Base-by-base conservation (phyloP, 192 early-diverging fungal genomes). In the Cladochytrium replicatum region DNA sequence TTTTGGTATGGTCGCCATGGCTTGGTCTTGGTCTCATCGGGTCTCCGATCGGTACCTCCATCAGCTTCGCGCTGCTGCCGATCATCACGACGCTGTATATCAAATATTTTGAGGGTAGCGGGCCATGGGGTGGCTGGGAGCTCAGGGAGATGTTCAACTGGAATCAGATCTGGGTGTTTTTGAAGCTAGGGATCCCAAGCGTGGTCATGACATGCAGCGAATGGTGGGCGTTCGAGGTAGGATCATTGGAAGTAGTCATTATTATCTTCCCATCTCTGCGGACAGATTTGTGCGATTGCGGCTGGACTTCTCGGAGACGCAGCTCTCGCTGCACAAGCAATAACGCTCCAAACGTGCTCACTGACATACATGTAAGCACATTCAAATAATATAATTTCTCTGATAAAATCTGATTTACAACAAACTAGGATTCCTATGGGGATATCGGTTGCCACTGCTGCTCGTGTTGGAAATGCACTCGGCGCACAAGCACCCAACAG, bases 81-180 rank as follows among this genome's bases (percentile, higher is more conserved):
- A 11, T 74, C 6, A 48, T 85, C 0, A 58, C 84, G 4, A 17
- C 83, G 4, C 19, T 79, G 17, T 98, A 96, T 41, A 56, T 71
- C 32, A 50, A 51, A 11, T 64, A 51, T 45, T 43, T 86, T 11
- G 74, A 83, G 23, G 87, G 29, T 54, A 63, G 56, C 31, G 72
- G 86, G 30, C 79, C 72, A 43, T 98, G 88, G 91, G 91, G 88
- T 43, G 92, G 88, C 3, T 90, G 85, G 81, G 82, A 86, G 6
- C 65, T 69, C 31, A 49, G 58, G 4, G 74, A 78, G 24, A 79
- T 84, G 2, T 58, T 92, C 38, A 52, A 72, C 27, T 70, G 63
- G 11, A 31, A 0, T 2, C 52, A 55, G 27, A 48, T 61, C 28
- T 48, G 52, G 46, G 39, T 47, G 32, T 23, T 48, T 7, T n/a